Evolutionary conservation across 192 early-diverging fungal genomes (phyloP).

Genomic region (Coemansia sp.): DNA sequence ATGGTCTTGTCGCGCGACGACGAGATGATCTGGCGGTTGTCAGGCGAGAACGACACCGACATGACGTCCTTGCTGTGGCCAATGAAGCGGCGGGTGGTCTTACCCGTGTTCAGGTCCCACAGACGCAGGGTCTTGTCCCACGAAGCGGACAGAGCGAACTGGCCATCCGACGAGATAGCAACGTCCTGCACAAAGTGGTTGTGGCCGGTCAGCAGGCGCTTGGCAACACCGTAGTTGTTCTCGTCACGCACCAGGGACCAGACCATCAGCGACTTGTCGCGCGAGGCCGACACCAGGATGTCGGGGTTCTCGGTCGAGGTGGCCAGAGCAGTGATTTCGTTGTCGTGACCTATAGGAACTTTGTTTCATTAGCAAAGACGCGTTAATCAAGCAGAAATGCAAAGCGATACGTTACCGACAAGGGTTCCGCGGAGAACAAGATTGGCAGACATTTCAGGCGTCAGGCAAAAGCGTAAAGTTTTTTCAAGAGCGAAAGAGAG

Average conservation of each 20-base stretch:
- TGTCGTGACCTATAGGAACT: constrained; percentile 67
- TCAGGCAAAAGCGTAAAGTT: neutral
- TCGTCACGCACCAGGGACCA: constrained; percentile 96
- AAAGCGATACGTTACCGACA: constrained; percentile 43
- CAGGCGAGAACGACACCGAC: constrained; percentile 99
- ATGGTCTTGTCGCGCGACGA: constrained; percentile 98
- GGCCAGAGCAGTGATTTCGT: constrained; percentile 96
- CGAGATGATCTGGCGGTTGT: constrained; percentile 99
- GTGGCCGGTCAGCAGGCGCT: constrained; percentile 92
- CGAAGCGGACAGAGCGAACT: constrained; percentile 96
- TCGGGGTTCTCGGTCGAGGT: constrained; percentile 95
- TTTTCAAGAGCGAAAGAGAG: too few relatives aligned
- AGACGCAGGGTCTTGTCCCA: constrained; percentile 99
- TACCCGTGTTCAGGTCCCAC: constrained; percentile 96
- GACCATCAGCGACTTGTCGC: constrained; percentile 99
- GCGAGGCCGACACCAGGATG: constrained; percentile 95
- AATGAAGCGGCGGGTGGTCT: constrained; percentile 94
- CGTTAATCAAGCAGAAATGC: neutral
- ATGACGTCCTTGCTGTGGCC: constrained; percentile 97
- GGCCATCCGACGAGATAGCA: constrained; percentile 97
- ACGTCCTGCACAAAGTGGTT: constrained; percentile 99
- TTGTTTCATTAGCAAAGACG: neutral
- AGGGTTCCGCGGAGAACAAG: constrained; percentile 54
- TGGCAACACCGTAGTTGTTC: constrained; percentile 86
- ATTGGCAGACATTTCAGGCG: constrained; percentile 44